Percentiles rank a stretch among this genome's conserved stretches.
These are phyloP conservation scores for Eryngium alpinum DNA, from an alignment of 140 eudicot species.

Conservation along the genomic window DNA sequence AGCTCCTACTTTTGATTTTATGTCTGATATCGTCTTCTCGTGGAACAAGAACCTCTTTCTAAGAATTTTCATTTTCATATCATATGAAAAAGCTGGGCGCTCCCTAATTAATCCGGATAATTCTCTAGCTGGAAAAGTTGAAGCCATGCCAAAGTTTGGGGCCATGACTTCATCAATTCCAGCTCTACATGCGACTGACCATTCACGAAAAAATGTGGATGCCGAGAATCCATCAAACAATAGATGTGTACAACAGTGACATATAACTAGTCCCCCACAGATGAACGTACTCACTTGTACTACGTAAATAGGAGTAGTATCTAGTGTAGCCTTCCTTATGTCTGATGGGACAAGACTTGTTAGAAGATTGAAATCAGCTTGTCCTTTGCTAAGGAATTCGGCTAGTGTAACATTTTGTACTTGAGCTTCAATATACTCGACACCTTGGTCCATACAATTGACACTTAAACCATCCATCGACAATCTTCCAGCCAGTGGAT, in stretches of 20 bases:
- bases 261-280: neutral
- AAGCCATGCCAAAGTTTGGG: neutral
- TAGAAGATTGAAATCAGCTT: neutral
- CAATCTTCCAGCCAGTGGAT: neutral
- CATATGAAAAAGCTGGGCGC: no score
- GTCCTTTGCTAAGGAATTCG: neutral
- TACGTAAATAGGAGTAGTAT: neutral
- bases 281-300: neutral
- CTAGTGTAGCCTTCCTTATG: neutral
- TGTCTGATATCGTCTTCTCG: neutral
- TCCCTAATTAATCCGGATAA: neutral
- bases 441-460: neutral
- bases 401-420: neutral
- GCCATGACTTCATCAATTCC: neutral
- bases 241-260: neutral
- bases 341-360: neutral
- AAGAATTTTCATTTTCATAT: neutral
- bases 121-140: neutral
- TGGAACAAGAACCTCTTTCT: neutral
- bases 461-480: neutral
- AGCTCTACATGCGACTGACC: neutral
- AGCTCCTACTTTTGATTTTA: neutral
- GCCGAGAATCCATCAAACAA: neutral
- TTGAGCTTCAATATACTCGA: neutral
- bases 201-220: neutral